A percentile compares a stretch with the other conserved stretches of the same genome.
These are phyloP conservation scores for Cetradonia linearis DNA, from an alignment of 495 filamentous ascomycete genomes.

Conservation along the genomic window DNA sequence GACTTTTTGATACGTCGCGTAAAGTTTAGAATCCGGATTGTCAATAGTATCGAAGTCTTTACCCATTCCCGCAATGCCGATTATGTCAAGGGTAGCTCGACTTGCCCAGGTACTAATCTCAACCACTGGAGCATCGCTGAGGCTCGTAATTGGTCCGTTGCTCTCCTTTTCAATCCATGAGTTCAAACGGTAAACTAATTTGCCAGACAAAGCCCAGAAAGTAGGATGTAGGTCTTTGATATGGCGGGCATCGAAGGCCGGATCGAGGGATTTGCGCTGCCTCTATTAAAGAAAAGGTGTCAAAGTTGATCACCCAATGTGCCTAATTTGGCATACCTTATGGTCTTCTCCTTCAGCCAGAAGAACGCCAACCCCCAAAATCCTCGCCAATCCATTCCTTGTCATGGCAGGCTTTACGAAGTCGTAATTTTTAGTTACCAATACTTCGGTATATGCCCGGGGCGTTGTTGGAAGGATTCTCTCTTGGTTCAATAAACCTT, in stretches of 20 bases:
- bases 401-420: conserved; percentile 62
- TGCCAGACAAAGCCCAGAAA: conserved; percentile 1
- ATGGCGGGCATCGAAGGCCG: conserved; percentile 1
- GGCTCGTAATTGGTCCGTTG: neutral
- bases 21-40: conserved; percentile 52
- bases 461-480: conserved; percentile 55
- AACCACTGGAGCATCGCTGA: conserved; percentile 24
- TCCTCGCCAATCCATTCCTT: conserved; percentile 44
- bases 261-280: neutral
- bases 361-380: conserved; percentile 68
- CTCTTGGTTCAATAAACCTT: conserved; percentile 50
- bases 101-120: conserved; percentile 42
- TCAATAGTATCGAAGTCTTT: conserved; percentile 58
- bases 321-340: conserved; percentile 57
- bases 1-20: conserved; percentile 52
- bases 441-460: conserved; percentile 56
- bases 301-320: conserved; percentile 18
- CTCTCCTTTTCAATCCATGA: neutral
- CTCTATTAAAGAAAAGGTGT: neutral
- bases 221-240: conserved; percentile 8
- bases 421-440: conserved; percentile 60
- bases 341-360: conserved; percentile 57
- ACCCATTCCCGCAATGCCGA: conserved; percentile 62
- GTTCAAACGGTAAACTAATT: neutral
- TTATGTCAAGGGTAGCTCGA: conserved; percentile 65